These are phyloP conservation scores for Cordyceps fumosorosea DNA, from an alignment of 2,329 filamentous ascomycete species.

Conservation along the genomic window DNA sequence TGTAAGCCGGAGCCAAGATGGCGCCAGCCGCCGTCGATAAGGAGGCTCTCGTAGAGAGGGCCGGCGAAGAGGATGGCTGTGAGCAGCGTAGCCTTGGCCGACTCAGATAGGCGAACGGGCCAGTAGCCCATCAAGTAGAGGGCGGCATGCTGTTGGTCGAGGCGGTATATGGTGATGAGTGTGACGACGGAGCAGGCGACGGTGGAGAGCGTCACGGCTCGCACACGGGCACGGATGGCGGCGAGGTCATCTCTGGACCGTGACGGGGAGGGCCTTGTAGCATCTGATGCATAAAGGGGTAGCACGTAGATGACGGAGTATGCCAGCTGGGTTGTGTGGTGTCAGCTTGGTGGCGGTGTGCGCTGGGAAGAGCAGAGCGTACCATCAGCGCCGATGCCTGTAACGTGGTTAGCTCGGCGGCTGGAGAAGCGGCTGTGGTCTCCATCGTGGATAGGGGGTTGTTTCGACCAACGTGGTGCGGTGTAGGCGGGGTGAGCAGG, in stretches of 20 bases:
- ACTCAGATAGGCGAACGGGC: slow-evolving; percentile 63
- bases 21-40: slow-evolving; percentile 66
- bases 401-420: slow-evolving; percentile 15
- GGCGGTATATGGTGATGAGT: slow-evolving; percentile 53
- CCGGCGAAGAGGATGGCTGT: slow-evolving; percentile 76
- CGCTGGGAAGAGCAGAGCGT: not conserved
- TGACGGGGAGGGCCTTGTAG: slow-evolving; percentile 70
- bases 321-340: slow-evolving; percentile 45
- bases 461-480: not conserved
- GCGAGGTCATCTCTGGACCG: slow-evolving; percentile 82
- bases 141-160: slow-evolving; percentile 39
- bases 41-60: slow-evolving; percentile 71
- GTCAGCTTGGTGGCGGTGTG: slow-evolving; percentile 5
- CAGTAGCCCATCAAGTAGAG: slow-evolving; percentile 73
- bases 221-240: slow-evolving; percentile 80
- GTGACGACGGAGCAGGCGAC: slow-evolving; percentile 60
- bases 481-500: not conserved
- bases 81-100: slow-evolving; percentile 57
- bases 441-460: not conserved
- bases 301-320: slow-evolving; percentile 88
- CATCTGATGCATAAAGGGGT: slow-evolving; percentile 78
- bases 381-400: slow-evolving; percentile 26
- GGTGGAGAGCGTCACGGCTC: slow-evolving; percentile 72
- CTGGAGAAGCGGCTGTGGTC: not conserved
- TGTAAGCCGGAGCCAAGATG: slow-evolving; percentile 50